Evolutionary conservation across 1,284 basidiomycete species (phyloP).

Genomic region (Cryptococcus sp.): DNA sequence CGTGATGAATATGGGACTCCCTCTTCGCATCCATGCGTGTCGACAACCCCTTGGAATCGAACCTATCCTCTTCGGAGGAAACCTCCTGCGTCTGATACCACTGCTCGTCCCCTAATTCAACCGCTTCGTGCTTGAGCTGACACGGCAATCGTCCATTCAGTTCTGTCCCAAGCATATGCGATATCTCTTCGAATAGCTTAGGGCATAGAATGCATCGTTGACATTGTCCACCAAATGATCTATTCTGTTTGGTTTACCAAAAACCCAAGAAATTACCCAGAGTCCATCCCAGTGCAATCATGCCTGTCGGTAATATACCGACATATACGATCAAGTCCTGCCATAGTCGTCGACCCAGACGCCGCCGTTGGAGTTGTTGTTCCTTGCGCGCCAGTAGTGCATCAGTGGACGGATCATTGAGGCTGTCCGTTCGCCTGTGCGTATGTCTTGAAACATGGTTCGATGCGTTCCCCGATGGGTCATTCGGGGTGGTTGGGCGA

Average conservation of each 20-base stretch:
- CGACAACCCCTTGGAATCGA: slow-evolving; percentile 56
- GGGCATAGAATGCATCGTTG: slow-evolving; percentile 7
- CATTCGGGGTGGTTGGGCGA: slow-evolving; percentile 10
- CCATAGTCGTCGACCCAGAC: slow-evolving; percentile 51
- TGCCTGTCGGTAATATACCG: slow-evolving; percentile 51
- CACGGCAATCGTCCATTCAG: neutral
- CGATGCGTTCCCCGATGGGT: neutral
- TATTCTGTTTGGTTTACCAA: slow-evolving; percentile 29
- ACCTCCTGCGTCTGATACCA: slow-evolving; percentile 49
- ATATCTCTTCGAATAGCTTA: neutral
- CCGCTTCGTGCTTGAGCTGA: neutral
- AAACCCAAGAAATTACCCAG: slow-evolving; percentile 46
- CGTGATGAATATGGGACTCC: slow-evolving; percentile 55
- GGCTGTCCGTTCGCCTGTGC: slow-evolving; percentile 33
- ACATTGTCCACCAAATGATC: neutral
- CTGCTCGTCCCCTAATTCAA: neutral
- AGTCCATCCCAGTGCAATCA: slow-evolving; percentile 44
- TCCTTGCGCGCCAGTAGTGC: slow-evolving; percentile 53
- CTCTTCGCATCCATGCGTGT: slow-evolving; percentile 53
- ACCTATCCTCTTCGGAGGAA: slow-evolving; percentile 53
- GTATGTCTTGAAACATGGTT: slow-evolving; percentile 1
- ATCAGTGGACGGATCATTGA: slow-evolving; percentile 46
- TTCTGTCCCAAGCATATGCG: neutral
- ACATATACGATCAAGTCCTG: slow-evolving; percentile 55
- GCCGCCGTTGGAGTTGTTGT: slow-evolving; percentile 52